A percentile compares a stretch with the other conserved stretches of the same genome.
Evolutionary conservation across 805 yeast genomes (phyloP).

Genomic region (Yarrowia sp.): DNA sequence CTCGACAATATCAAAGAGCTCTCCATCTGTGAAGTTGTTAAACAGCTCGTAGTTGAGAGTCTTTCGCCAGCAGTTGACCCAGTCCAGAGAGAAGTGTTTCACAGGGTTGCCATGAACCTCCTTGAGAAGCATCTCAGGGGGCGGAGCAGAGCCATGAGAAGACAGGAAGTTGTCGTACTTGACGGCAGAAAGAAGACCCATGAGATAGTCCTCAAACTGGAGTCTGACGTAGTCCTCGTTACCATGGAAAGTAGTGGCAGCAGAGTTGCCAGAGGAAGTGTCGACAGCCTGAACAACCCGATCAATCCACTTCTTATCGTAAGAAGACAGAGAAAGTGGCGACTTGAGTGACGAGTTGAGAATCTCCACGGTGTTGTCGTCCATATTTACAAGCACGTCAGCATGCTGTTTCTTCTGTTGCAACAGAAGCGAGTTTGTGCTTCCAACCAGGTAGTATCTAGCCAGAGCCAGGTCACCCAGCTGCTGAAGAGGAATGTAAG

Average conservation of each 20-base stretch:
- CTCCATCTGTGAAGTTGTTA: constrained; percentile 66
- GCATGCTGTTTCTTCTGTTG: constrained; percentile 67
- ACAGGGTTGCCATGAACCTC: constrained; percentile 51
- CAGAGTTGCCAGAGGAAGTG: constrained; percentile 43
- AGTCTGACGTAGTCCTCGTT: constrained; percentile 88
- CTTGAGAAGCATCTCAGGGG: constrained; percentile 48
- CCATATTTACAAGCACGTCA: constrained; percentile 77
- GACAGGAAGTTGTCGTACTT: constrained; percentile 69
- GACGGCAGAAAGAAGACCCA: constrained; percentile 73
- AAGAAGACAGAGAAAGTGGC: constrained; percentile 57
- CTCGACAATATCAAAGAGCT: constrained; percentile 67
- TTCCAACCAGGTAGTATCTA: constrained; percentile 76
- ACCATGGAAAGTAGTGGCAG: constrained; percentile 57
- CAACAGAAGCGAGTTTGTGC: constrained; percentile 81
- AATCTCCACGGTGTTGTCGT: constrained; percentile 51
- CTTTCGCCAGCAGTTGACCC: constrained; percentile 60
- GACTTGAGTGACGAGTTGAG: constrained; percentile 54
- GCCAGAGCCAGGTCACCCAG: constrained; percentile 72
- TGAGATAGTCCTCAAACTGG: constrained; percentile 88
- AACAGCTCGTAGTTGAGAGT: constrained; percentile 65
- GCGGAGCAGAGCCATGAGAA: constrained; percentile 51
- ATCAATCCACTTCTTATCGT: constrained; percentile 80
- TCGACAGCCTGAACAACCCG: constrained; percentile 60
- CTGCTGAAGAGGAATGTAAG: constrained; percentile 94
- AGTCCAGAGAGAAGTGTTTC: constrained; percentile 55